These are phyloP conservation scores for Peronospora destructor DNA, from an alignment of 352 stramenopile species.

Conservation along the genomic window DNA sequence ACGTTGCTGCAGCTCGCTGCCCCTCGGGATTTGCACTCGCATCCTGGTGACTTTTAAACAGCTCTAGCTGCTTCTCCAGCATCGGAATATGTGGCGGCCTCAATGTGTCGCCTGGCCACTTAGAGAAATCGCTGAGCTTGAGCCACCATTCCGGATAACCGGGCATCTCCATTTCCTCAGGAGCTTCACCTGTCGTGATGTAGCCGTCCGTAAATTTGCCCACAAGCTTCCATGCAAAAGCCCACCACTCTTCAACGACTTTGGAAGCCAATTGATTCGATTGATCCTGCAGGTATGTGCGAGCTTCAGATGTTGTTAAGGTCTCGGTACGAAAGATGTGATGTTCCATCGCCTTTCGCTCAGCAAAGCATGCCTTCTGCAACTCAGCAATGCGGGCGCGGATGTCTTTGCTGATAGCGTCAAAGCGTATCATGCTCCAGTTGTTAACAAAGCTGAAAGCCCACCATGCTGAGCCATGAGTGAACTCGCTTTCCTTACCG, in stretches of 20 bases:
- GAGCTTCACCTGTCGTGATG: conserved; percentile 57
- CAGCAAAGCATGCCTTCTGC: conserved; percentile 36
- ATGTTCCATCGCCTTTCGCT: conserved; percentile 23
- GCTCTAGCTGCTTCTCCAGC: conserved; percentile 36
- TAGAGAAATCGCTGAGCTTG: conserved; percentile 45
- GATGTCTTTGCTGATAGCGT: conserved; percentile 65
- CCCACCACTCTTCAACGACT: conserved; percentile 65
- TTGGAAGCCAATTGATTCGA: conserved; percentile 47
- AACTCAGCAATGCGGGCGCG: conserved; percentile 30
- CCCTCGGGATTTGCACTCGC: conserved; percentile 3
- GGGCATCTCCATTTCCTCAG: conserved; percentile 43
- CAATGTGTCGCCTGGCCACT: conserved; percentile 62
- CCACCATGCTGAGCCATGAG: conserved; percentile 64
- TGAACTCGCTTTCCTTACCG: conserved; percentile 72
- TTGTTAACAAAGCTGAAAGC: conserved; percentile 86
- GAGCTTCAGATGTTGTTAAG: conserved; percentile 10
- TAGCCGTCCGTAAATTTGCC: conserved; percentile 74
- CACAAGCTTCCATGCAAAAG: conserved; percentile 59
- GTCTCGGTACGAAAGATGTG: conserved; percentile 15
- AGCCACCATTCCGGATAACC: conserved; percentile 71
- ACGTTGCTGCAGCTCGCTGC: conserved; percentile 5
- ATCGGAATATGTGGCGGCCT: conserved; percentile 31
- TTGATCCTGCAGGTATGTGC: conserved; percentile 31
- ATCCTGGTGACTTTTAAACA: conserved; percentile 31
- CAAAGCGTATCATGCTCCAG: conserved; percentile 77